Evolutionary conservation across 768 basidiomycete species (phyloP), one percentile per base, ranked within the genome.

Genomic region (Suillus spraguei): DNA sequence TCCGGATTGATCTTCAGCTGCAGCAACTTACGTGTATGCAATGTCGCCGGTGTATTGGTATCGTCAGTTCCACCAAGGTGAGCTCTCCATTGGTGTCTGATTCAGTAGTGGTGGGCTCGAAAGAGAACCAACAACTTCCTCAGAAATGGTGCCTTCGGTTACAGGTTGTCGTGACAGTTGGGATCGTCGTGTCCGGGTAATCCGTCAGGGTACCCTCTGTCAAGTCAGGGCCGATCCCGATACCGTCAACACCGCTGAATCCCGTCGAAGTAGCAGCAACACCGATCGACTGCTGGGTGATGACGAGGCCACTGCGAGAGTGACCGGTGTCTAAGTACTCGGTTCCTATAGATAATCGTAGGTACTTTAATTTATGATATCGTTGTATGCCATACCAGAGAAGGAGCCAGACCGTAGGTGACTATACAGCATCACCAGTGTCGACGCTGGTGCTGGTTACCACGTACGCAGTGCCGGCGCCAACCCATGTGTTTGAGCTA

Each of bases 121-220:
- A 85, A 14, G 79, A 85, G 60, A 85, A 41, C 81, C 80, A 65
- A 85, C 76, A 33, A 72, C 61, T 61, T 82, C 68, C 16, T 74
- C 49, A 36, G 66, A 59, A 55, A 83, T 83, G 7, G 69, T 63
- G 7, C 79, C 78, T 44, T 73, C 69, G 8, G 62, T 47, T 78
- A 83, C n/a, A 82, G 71, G 65, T 83, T 85, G 68, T 85, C 83
- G 82, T 83, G 32, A 88, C 83, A 5, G 85, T 83, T 14, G 83
- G 83, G 58, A 85, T 76, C 14, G 62, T 64, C 35, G 35, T 42
- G 8, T 6, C 11, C 2, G 24, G 2, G 17, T 58, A 20, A 47
- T 44, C 14, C 14, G 22, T 42, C 36, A 61, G 60, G 35, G 67
- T 70, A 74, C 78, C 44, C n/a, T 46, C n/a, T 22, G 44, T 46